A percentile compares a stretch with the other conserved stretches of the same genome.
These are phyloP conservation scores for Kuraishia hungarica DNA, from an alignment of 805 yeast species.

Conservation along the genomic window DNA sequence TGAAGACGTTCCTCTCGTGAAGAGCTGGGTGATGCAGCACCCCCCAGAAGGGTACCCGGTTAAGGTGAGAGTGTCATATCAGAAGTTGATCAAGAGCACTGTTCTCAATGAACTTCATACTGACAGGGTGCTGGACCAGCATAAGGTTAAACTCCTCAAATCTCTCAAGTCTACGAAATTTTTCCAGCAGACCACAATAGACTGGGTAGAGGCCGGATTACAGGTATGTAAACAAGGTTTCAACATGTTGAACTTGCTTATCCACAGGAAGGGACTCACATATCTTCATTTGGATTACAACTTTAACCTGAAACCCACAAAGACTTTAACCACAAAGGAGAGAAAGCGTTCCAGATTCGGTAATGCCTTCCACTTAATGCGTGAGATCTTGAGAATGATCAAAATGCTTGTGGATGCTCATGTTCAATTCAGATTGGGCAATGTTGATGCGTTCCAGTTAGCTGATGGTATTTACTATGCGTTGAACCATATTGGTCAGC, in stretches of 20 bases:
- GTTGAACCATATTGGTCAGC: constrained; percentile 87
- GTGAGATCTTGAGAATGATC: constrained; percentile 79
- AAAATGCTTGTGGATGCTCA: constrained; percentile 90
- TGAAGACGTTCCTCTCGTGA: constrained; percentile 80
- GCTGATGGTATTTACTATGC: constrained; percentile 93
- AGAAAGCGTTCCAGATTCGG: constrained; percentile 95
- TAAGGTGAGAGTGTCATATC: constrained; percentile 82
- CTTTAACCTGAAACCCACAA: constrained; percentile 92
- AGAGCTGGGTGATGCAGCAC: constrained; percentile 74
- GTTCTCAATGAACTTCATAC: constrained; percentile 67
- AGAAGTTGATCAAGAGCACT: constrained; percentile 70
- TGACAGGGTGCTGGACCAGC: constrained; percentile 27
- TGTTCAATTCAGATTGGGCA: constrained; percentile 83
- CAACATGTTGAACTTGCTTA: constrained; percentile 82
- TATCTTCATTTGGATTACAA: constrained; percentile 92
- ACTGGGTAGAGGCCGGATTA: constrained; percentile 98
- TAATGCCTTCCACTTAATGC: constrained; percentile 85
- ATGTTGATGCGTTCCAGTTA: constrained; percentile 84
- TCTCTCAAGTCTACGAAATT: constrained; percentile 71
- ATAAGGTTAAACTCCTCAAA: constrained; percentile 46
- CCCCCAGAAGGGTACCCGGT: constrained; percentile 48
- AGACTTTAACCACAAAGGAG: constrained; percentile 92
- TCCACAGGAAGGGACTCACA: constrained; percentile 85
- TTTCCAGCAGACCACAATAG: constrained; percentile 86
- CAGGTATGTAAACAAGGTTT: constrained; percentile 92